phyloP scores from a whole-genome alignment of 2,329 filamentous ascomycete species.

The Fusarium tricinctum region DNA sequence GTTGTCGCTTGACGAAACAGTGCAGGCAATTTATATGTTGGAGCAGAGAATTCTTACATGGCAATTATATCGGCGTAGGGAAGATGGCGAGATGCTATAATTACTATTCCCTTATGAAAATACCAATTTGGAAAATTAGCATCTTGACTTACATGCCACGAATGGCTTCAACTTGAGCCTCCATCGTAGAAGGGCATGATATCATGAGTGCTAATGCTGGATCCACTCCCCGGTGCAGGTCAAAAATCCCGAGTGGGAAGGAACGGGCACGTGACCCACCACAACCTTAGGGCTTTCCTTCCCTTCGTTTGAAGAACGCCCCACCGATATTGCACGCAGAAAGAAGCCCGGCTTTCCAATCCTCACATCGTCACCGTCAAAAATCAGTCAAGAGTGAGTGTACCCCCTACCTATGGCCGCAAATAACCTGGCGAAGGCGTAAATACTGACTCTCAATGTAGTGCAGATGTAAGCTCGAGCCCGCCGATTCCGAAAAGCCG shows the following conservation, averaged over 20 bases:
- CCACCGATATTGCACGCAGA: slow-evolving; percentile 62
- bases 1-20: slow-evolving; percentile 53
- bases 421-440: slow-evolving; percentile 24
- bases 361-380: slow-evolving; percentile 62
- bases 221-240: slow-evolving; percentile 12
- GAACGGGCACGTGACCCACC: slow-evolving; percentile 49
- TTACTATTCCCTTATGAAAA: neutral
- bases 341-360: slow-evolving; percentile 52
- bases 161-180: slow-evolving; percentile 5
- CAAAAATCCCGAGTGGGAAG: neutral
- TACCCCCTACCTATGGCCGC: slow-evolving; percentile 34
- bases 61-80: slow-evolving; percentile 47
- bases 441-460: slow-evolving; percentile 56
- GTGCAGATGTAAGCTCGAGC: slow-evolving; percentile 87
- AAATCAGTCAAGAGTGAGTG: slow-evolving; percentile 72
- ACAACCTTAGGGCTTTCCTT: slow-evolving; percentile 56
- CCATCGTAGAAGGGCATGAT: slow-evolving; percentile 16
- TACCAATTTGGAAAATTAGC: neutral
- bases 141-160: slow-evolving; percentile 1
- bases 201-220: slow-evolving; percentile 19
- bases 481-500: slow-evolving; percentile 44
- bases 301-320: slow-evolving; percentile 52
- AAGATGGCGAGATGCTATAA: neutral
- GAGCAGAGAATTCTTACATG: slow-evolving; percentile 55
- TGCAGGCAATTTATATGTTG: slow-evolving; percentile 57